Conservation (phyloP, 139 green algal species). For the Marvania coccoides region DNA sequence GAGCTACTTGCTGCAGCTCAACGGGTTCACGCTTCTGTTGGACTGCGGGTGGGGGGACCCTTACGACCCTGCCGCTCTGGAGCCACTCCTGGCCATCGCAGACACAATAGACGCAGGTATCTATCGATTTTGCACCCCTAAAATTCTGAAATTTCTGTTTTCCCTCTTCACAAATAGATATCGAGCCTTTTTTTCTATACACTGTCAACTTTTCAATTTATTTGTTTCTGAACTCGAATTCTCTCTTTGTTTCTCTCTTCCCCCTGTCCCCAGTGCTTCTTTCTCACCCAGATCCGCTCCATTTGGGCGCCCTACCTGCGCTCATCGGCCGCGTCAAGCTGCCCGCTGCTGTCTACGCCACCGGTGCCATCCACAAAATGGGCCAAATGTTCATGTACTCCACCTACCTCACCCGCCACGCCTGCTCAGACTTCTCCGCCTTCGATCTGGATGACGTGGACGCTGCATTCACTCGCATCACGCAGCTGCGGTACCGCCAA, state of each 20-base stretch:
- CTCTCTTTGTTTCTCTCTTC: not conserved
- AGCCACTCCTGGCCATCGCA: conserved; percentile 36
- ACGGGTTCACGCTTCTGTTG: conserved; percentile 64
- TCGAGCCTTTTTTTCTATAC: too few species aligned
- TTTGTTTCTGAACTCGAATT: too few species aligned
- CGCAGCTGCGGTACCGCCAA: conserved; percentile 62
- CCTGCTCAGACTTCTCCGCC: conserved; percentile 46
- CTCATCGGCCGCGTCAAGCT: conserved; percentile 33
- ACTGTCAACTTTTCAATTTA: too few species aligned
- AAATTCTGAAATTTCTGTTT: too few species aligned
- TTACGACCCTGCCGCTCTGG: conserved; percentile 48
- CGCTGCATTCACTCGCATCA: conserved; percentile 55
- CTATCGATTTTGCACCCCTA: too few species aligned
- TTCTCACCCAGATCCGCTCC: conserved; percentile 63
- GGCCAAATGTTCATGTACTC: conserved; percentile 85
- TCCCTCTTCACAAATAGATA: too few species aligned
- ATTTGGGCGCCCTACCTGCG: conserved; percentile 83
- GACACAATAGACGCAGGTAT: conserved; percentile 16
- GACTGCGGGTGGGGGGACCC: conserved; percentile 88
- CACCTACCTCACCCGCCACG: conserved; percentile 40
- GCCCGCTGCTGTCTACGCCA: conserved; percentile 63
- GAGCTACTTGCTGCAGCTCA: conserved; percentile 69
- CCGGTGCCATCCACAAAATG: conserved; percentile 72
- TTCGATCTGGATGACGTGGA: conserved; percentile 80
- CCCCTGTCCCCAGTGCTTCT: conserved; percentile 60